Percentiles rank a stretch among this genome's conserved stretches.
Evolutionary conservation across 2,329 filamentous ascomycete genomes (phyloP).

Genomic region (Ophiostoma piceae): DNA sequence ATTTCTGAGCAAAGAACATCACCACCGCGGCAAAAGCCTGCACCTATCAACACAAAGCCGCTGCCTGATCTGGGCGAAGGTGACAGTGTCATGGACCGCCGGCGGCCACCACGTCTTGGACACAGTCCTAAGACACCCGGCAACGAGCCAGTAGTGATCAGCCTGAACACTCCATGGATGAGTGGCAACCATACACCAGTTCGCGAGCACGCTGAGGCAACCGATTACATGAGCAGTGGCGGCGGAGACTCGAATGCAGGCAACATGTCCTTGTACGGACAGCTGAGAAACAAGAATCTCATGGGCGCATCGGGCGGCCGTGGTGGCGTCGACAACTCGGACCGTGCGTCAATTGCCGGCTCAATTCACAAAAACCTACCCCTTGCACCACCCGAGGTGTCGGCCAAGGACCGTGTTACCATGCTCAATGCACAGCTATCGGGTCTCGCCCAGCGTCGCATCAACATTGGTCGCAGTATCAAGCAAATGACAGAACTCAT

Average conservation of each 20-base stretch:
- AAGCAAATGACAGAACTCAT: constrained; percentile 73
- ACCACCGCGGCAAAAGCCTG: constrained; percentile 17
- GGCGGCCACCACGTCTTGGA: constrained; percentile 34
- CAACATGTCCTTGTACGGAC: neutral
- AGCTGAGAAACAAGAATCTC: neutral
- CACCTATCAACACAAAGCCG: constrained; percentile 20
- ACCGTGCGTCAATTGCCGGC: constrained; percentile 35
- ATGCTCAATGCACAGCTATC: constrained; percentile 61
- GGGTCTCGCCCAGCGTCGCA: constrained; percentile 59
- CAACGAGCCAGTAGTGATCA: constrained; percentile 34
- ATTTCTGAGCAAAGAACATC: constrained; percentile 12
- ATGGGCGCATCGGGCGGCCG: neutral
- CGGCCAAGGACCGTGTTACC: constrained; percentile 58
- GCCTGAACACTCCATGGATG: constrained; percentile 35
- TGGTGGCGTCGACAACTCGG: constrained; percentile 15
- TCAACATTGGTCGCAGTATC: constrained; percentile 68
- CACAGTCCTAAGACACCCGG: constrained; percentile 22
- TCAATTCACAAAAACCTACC: constrained; percentile 54
- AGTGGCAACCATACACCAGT: constrained; percentile 23
- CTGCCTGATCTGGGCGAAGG: neutral
- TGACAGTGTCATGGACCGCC: constrained; percentile 39
- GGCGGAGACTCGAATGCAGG: neutral
- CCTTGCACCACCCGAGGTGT: constrained; percentile 54
- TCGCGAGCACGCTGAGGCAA: constrained; percentile 13
- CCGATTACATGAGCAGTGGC: neutral